phyloP scores from a whole-genome alignment of 108 stramenopile genomes.

The Cyclotella baltica region DNA sequence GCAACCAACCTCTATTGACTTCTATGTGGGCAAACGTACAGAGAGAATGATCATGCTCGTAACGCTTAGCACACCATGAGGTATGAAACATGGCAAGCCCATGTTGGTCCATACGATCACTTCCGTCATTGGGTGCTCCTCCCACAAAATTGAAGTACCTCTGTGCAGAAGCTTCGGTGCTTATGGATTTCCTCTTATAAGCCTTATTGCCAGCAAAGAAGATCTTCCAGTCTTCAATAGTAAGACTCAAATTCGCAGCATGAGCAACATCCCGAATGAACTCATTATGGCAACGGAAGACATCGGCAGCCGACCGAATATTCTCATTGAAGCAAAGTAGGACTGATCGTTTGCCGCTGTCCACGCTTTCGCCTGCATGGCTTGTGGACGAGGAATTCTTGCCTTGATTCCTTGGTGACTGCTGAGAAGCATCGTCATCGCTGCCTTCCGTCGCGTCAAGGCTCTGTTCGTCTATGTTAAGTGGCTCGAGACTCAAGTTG shows the following conservation, averaged over 20 bases:
- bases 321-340: slow-evolving; percentile 93
- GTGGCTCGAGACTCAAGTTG: slow-evolving; percentile 53
- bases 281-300: slow-evolving; percentile 90
- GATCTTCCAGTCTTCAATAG: slow-evolving; percentile 79
- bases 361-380: slow-evolving; percentile 39
- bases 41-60: slow-evolving; percentile 86
- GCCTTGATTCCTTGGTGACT: slow-evolving; percentile 22
- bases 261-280: slow-evolving; percentile 90
- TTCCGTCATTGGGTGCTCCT: background rate
- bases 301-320: slow-evolving; percentile 85
- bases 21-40: slow-evolving; percentile 88
- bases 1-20: slow-evolving; percentile 84
- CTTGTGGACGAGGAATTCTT: slow-evolving; percentile 39
- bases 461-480: slow-evolving; percentile 16
- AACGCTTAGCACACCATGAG: slow-evolving; percentile 89
- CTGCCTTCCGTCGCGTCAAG: slow-evolving; percentile 18
- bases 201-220: slow-evolving; percentile 71
- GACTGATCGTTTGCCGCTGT: slow-evolving; percentile 78
- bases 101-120: slow-evolving; percentile 62
- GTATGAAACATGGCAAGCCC: slow-evolving; percentile 78
- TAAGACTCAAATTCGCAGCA: slow-evolving; percentile 71
- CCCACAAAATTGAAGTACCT: slow-evolving; percentile 32
- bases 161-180: slow-evolving; percentile 23
- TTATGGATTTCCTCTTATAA: slow-evolving; percentile 17
- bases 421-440: slow-evolving; percentile 60